Percentiles rank a stretch among this genome's conserved stretches.
Conservation (phyloP, 1,284 basidiomycete genomes). For the Malassezia pachydermatis region DNA sequence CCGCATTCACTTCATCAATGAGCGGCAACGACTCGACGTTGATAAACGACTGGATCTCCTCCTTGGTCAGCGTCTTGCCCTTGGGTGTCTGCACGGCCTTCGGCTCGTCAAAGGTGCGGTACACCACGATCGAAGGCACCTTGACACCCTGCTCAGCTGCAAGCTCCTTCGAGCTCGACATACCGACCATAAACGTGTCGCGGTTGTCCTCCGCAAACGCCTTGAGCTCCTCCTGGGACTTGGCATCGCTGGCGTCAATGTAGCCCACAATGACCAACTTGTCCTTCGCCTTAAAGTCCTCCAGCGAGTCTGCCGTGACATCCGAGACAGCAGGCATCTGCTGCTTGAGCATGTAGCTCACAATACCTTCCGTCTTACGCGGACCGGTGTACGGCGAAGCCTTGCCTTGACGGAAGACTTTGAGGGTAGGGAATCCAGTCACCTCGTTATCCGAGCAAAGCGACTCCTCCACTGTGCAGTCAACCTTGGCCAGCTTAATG, state of each 20-base stretch:
- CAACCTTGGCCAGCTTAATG: slow-evolving; percentile 79
- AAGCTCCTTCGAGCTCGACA: slow-evolving; percentile 57
- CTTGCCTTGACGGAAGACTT: slow-evolving; percentile 79
- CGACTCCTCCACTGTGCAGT: slow-evolving; percentile 55
- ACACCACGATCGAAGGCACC: slow-evolving; percentile 76
- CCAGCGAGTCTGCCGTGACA: slow-evolving; percentile 64
- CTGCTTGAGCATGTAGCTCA: slow-evolving; percentile 98
- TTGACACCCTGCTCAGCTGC: slow-evolving; percentile 60
- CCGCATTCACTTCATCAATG: slow-evolving; percentile 83
- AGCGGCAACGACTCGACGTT: slow-evolving; percentile 74
- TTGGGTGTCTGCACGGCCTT: slow-evolving; percentile 55
- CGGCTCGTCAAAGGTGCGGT: slow-evolving; percentile 84
- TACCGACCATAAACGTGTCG: slow-evolving; percentile 85
- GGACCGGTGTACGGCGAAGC: slow-evolving; percentile 69
- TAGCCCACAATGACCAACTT: slow-evolving; percentile 83
- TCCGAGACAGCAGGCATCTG: slow-evolving; percentile 83
- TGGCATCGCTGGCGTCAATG: slow-evolving; percentile 61
- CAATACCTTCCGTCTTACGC: slow-evolving; percentile 87
- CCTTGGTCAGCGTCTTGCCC: slow-evolving; percentile 46
- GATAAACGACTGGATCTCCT: slow-evolving; percentile 58
- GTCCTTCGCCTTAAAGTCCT: slow-evolving; percentile 79
- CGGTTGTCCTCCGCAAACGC: slow-evolving; percentile 73
- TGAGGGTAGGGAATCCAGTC: slow-evolving; percentile 80
- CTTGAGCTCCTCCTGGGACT: slow-evolving; percentile 57
- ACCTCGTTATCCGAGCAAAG: slow-evolving; percentile 57